Evolutionary conservation across 1,284 basidiomycete genomes (phyloP), one percentile per base, ranked within the genome.

Genomic region (Apiotrichum siamense): DNA sequence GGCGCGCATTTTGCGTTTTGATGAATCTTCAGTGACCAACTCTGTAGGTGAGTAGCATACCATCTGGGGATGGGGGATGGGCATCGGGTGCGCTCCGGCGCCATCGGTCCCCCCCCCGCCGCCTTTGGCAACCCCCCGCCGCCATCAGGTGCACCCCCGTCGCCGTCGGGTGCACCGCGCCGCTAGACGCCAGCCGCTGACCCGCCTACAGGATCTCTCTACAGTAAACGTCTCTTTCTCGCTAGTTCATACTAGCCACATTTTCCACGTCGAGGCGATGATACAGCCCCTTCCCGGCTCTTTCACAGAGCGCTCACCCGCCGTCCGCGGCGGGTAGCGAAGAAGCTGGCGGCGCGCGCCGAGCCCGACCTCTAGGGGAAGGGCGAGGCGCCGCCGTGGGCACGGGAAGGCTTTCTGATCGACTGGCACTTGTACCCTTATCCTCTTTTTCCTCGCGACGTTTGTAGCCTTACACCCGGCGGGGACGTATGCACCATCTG

Each of bases 241-340:
- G 67, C 68, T 72, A 70, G 68, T 72, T 67, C 63, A 72, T 59
- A 69, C 68, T 70, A 72, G 70, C 66, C 67, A 69, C 66, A 68
- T 66, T 69, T 69, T 70, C 67, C 68, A 72, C 65, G 66, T 69
- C 70, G 70, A 72, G 70, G 64, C 52, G 70, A 72, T 72, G 70
- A 72, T 70, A 54, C 41, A 69, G 65, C 58, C 62, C 65, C 68
- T 64, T 62, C 67, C 58, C 62, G 50, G 65, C 70, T 68, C 70
- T 72, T 63, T 72, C 60, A 72, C 70, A 69, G 70, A 72, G 70
- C 59, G 57, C 62, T 66, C 61, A 50, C 26, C 46, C 44, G 26
- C 18, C 49, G 49, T 37, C 43, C 29, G 24, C 38, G 7, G n/a
- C 18, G 44, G 52, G 46, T 47, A 62, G 68, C 70, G 70, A 72